phyloP scores from a whole-genome alignment of 2,329 filamentous ascomycete species.

The Epichloe gansuensis region DNA sequence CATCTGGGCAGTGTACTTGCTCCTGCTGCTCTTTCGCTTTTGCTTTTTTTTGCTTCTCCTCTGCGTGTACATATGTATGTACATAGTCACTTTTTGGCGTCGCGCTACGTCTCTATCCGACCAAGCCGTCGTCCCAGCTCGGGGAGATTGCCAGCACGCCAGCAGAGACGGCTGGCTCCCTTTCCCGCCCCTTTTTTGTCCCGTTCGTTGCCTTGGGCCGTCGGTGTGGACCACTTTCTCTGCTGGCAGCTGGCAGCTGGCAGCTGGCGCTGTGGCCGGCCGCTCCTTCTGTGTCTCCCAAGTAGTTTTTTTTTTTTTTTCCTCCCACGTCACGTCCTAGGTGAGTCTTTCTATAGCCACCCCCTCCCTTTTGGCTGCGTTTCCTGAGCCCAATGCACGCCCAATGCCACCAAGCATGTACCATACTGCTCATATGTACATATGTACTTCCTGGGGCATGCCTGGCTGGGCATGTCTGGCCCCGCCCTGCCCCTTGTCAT shows the following conservation, averaged over 20 bases:
- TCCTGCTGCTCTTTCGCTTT: too few relatives aligned
- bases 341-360: not conserved
- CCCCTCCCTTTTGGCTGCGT: not conserved
- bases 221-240: not conserved
- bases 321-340: not conserved
- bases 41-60: too few relatives aligned
- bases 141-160: constrained; percentile 2
- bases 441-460: not conserved
- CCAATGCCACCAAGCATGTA: not conserved
- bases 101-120: not conserved
- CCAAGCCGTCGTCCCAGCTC: not conserved
- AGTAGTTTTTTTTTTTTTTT: not conserved
- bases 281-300: not conserved
- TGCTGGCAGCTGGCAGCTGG: not conserved
- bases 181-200: constrained; percentile 1
- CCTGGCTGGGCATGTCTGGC: not conserved
- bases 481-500: constrained; percentile 5
- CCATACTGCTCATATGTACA: too few relatives aligned
- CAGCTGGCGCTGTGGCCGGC: not conserved
- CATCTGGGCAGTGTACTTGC: too few relatives aligned
- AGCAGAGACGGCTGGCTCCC: constrained; percentile 1
- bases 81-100: not conserved
- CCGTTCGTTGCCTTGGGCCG: constrained; percentile 3
- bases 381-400: not conserved
- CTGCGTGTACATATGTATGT: too few relatives aligned